phyloP scores from a whole-genome alignment of 306 rosid genomes.

The Glycine soja region DNA sequence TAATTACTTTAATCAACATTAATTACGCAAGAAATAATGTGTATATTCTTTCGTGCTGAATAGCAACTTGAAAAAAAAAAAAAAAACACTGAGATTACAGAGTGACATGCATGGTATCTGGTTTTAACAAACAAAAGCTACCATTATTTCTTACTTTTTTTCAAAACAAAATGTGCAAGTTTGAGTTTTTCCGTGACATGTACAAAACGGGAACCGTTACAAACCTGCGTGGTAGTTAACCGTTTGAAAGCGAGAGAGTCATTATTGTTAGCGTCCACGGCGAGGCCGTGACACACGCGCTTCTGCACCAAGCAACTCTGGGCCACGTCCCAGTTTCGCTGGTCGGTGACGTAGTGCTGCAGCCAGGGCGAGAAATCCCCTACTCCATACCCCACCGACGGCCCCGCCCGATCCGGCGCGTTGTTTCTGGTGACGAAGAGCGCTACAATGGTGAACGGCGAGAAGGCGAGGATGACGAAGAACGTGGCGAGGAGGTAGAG shows the following conservation, averaged over 20 bases:
- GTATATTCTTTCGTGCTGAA: too few relatives aligned
- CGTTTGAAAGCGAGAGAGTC: conserved; percentile 36
- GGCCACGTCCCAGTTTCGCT: conserved; percentile 59
- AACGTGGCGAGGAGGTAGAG: conserved; percentile 57
- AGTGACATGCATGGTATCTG: too few relatives aligned
- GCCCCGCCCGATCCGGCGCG: conserved; percentile 7
- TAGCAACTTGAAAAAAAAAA: too few relatives aligned
- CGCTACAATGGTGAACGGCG: conserved; percentile 61
- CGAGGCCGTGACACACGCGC: conserved; percentile 46
- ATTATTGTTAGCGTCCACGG: not conserved
- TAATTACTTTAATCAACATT: too few relatives aligned
- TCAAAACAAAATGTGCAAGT: too few relatives aligned
- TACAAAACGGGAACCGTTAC: not conserved
- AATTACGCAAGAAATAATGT: too few relatives aligned
- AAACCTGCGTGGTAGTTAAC: conserved; percentile 63
- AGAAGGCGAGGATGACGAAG: conserved; percentile 54
- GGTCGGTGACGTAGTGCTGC: conserved; percentile 65
- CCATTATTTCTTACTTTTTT: too few relatives aligned
- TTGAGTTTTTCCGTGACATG: too few relatives aligned
- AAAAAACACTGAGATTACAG: too few relatives aligned
- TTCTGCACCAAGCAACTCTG: conserved; percentile 61
- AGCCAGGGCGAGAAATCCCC: conserved; percentile 69
- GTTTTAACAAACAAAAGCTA: too few relatives aligned
- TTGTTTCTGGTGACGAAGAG: conserved; percentile 62
- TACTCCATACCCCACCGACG: conserved; percentile 44